These are phyloP conservation scores for Protomyces macrosporus DNA, from an alignment of 1,139 yeast species.

Conservation along the genomic window DNA sequence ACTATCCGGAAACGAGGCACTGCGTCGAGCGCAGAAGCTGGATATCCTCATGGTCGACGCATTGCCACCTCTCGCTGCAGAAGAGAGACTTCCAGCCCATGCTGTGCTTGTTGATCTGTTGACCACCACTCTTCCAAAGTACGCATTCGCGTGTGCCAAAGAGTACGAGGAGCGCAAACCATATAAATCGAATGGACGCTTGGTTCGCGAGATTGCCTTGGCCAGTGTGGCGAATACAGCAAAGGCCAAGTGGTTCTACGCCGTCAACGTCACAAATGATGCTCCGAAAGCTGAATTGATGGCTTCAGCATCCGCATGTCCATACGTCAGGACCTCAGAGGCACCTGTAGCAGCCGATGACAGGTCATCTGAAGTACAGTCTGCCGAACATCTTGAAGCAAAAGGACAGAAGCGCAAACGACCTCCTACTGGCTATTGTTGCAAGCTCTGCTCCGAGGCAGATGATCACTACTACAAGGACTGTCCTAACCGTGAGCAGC, in stretches of 20 bases:
- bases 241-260: conserved; percentile 64
- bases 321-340: conserved; percentile 61
- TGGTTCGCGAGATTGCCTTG: conserved; percentile 61
- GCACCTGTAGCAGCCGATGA: conserved; percentile 34
- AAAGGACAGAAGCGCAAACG: conserved; percentile 34
- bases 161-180: conserved; percentile 32
- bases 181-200: conserved; percentile 27
- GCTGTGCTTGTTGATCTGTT: not conserved
- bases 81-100: not conserved
- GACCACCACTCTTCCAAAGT: conserved; percentile 1
- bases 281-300: conserved; percentile 18
- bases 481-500: conserved; percentile 24
- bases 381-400: conserved; percentile 28
- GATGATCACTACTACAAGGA: conserved; percentile 17
- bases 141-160: conserved; percentile 24
- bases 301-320: conserved; percentile 24
- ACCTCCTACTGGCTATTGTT: conserved; percentile 18
- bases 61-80: not conserved
- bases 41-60: not conserved
- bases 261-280: conserved; percentile 47
- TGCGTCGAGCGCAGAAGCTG: conserved; percentile 42
- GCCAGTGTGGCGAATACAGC: conserved; percentile 50
- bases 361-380: not conserved
- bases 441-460: conserved; percentile 18
- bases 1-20: too few species aligned